Percentiles rank a stretch among this genome's conserved stretches.
These are phyloP conservation scores for Dillenia suffruticosa DNA, from an alignment of 164 flowering plant genomes.

Conservation along the genomic window DNA sequence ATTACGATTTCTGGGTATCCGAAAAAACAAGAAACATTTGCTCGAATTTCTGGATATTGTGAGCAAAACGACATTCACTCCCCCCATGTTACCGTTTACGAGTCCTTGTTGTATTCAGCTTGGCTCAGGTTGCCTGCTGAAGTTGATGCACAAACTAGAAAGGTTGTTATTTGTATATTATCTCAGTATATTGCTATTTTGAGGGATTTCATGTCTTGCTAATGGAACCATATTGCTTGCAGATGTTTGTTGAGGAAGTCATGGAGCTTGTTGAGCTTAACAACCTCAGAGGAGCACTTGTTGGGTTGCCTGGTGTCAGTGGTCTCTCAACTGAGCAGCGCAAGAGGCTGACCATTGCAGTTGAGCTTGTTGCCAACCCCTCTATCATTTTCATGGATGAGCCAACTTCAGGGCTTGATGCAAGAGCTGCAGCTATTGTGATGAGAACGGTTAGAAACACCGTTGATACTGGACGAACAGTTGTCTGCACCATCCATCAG, in stretches of 20 bases:
- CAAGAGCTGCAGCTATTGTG: constrained; percentile 69
- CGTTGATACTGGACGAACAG: constrained; percentile 63
- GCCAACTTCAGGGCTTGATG: constrained; percentile 71
- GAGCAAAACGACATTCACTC: constrained; percentile 63
- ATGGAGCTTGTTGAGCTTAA: constrained; percentile 53
- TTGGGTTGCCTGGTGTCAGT: constrained; percentile 52
- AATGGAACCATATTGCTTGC: background rate
- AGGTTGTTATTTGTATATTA: constrained; percentile 19
- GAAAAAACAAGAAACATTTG: constrained; percentile 60
- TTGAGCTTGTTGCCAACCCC: constrained; percentile 63
- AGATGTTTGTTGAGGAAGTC: constrained; percentile 56
- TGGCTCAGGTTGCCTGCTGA: constrained; percentile 52
- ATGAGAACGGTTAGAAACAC: constrained; percentile 69
- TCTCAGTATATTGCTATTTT: background rate
- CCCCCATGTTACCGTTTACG: constrained; percentile 55
- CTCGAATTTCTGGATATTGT: constrained; percentile 56
- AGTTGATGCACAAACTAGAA: constrained; percentile 28
- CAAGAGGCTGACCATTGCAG: constrained; percentile 59
- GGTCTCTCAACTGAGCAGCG: constrained; percentile 65
- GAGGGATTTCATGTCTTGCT: background rate
- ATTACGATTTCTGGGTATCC: constrained; percentile 55
- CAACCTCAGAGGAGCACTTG: constrained; percentile 33
- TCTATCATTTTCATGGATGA: constrained; percentile 73
- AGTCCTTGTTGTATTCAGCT: constrained; percentile 55
- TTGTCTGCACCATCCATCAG: constrained; percentile 66